Base-by-base conservation (phyloP, 1,139 yeast genomes). In the Debaryomyces sp. region DNA sequence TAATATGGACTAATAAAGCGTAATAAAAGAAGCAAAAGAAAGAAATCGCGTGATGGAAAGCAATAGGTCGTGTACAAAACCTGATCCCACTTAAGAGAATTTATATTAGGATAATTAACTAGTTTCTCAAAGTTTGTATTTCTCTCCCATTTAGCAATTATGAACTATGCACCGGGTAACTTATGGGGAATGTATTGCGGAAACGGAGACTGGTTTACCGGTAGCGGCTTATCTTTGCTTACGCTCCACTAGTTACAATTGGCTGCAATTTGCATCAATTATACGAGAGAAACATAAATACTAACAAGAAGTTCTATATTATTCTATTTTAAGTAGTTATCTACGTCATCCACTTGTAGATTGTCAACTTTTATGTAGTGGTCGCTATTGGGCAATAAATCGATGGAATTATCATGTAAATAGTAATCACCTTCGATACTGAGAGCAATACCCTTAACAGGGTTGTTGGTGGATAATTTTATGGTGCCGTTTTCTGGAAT, bases 391-490 rank as follows among this genome's bases (percentile, higher is more conserved):
- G 80, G 80, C 56, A 75, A 73, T 37, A 76, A 50, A 52, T 76
- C 81, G 49, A 76, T 62, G 12, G 79, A 80, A 53, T 76, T 77
- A 54, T 77, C 81, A 29, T 62, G 62, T 42, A 63, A 54, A 30
- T 58, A 57, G 7, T 54, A 50, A 38, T 61, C 64, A 1, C 49
- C 48, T 8, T 63, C 66, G 17, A 59, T 53, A 5, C 50, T 45
- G 32, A 76, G 51, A 50, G 61, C 69, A 2, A 76, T 67, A 1
- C 78, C 78, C 52, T 76, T 77, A 22, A 74, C 70, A 3, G 81
- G 81, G 42, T 60, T 64, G 48, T 69, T 60, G 2, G 75, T 32
- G 17, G 68, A 58, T 43, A 62, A 45, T 8, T 36, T 51, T 6
- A 66, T 48, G 6, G 47, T 29, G 3, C 60, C 67, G 22, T 59